Conservation (phyloP, 2,329 filamentous ascomycete genomes). For the Sporothrix curviconia region DNA sequence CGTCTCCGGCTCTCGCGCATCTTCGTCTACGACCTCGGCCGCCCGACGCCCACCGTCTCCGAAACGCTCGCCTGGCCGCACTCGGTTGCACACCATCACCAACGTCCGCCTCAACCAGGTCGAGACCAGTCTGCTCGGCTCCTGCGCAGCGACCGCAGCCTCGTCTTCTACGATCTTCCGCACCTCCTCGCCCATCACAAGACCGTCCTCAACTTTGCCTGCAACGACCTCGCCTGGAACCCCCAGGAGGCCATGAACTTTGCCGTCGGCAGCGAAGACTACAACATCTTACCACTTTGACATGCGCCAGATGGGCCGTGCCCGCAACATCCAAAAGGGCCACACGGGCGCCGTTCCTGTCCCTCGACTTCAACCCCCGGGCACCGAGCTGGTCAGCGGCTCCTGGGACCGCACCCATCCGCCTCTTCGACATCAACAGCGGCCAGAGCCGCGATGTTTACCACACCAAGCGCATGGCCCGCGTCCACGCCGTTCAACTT, state of each 20-base stretch:
- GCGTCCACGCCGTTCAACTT: conserved; percentile 51
- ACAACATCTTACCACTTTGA: conserved; percentile 91
- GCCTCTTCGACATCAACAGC: conserved; percentile 72
- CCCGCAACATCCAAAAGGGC: conserved; percentile 23
- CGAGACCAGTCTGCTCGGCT: conserved; percentile 85
- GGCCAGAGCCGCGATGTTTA: conserved; percentile 91
- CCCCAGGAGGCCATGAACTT: conserved; percentile 69
- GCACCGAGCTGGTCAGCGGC: conserved; percentile 85
- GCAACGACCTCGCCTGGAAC: conserved; percentile 84
- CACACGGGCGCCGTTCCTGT: conserved; percentile 72
- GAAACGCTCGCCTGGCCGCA: conserved; percentile 38
- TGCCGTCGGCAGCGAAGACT: conserved; percentile 87
- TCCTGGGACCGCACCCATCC: conserved; percentile 83
- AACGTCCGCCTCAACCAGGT: conserved; percentile 85
- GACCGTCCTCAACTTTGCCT: conserved; percentile 72
- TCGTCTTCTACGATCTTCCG: conserved; percentile 91
- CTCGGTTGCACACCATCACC: conserved; percentile 70
- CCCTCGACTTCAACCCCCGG: conserved; percentile 89
- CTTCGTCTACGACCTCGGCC: conserved; percentile 19
- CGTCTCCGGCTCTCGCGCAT: conserved; percentile 19
- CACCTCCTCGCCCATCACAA: conserved; percentile 78
- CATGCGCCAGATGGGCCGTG: conserved; percentile 50
- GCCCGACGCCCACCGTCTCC: conserved; percentile 14
- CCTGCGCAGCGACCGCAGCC: conserved; percentile 73
- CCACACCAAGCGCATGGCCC: conserved; percentile 96